Percentiles rank a stretch among this genome's conserved stretches.
Evolutionary conservation across 225 moss, liverwort and hornwort species (phyloP).

Genomic region (Thuidium tamariscinum): DNA sequence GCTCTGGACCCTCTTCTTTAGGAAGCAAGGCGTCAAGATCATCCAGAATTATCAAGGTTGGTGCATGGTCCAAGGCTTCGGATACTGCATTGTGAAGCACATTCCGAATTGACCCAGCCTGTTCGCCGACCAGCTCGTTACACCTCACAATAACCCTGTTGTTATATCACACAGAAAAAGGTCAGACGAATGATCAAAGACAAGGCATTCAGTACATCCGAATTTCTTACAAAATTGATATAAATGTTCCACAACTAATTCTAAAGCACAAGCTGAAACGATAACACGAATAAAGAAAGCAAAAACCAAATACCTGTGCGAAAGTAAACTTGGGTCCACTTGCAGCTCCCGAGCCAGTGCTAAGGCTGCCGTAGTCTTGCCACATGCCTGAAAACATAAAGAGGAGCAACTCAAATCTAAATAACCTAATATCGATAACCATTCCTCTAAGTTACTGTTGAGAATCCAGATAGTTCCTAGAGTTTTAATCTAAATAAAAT

Average conservation of each 20-base stretch:
- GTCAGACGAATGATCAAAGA: neutral
- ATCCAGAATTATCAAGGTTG: slow-evolving; percentile 87
- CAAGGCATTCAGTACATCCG: neutral
- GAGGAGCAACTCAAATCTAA: neutral
- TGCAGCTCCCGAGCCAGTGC: slow-evolving; percentile 81
- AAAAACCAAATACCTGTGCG: slow-evolving; percentile 46
- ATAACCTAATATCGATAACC: neutral
- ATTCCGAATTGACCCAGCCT: slow-evolving; percentile 51
- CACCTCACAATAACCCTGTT: slow-evolving; percentile 79
- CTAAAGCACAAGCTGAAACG: neutral
- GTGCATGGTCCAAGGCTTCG: slow-evolving; percentile 72
- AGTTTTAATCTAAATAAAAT: neutral
- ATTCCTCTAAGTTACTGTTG: neutral
- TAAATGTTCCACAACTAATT: neutral
- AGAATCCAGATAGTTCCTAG: neutral
- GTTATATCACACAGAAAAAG: neutral
- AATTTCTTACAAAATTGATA: neutral
- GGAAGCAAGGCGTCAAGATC: slow-evolving; percentile 79
- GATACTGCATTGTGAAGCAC: slow-evolving; percentile 58
- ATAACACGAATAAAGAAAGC: neutral
- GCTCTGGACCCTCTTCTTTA: slow-evolving; percentile 74
- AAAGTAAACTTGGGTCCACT: slow-evolving; percentile 54
- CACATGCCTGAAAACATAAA: slow-evolving; percentile 59
- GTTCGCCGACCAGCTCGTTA: slow-evolving; percentile 85
- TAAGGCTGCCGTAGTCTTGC: slow-evolving; percentile 75